Base-by-base conservation (phyloP, 2,329 filamentous ascomycete genomes). In the Fusarium pilosicola region DNA sequence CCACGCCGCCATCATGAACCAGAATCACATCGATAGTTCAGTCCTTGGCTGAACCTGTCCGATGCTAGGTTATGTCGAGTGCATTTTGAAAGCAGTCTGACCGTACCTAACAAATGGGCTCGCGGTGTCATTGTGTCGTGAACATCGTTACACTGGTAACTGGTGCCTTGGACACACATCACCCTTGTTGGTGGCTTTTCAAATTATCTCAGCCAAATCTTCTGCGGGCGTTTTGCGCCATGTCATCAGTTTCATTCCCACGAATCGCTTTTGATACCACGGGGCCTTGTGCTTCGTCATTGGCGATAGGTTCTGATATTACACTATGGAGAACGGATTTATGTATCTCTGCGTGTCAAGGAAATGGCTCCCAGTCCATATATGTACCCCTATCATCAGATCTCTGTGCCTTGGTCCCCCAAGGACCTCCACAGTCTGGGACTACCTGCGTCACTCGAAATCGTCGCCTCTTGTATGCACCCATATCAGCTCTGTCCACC, bases 121-220 rank as follows among this genome's bases (percentile, higher is more conserved):
- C 44, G 44, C 22, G 26, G 60, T 59, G 36, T 38, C 56, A 65
- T 69, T 60, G 59, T 41, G 41, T 49, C 45, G 60, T 65, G 34
- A 69, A 62, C 38, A 36, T 44, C 44, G 72, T 74, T 69, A 32
- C 46, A 60, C 55, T 69, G 39, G 41, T 60, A 54, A 56, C 42
- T 54, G 28, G 57, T 49, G 48, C 39, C n/a, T 57, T 48, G 36
- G 36, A 28, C 41, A 48, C 60, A 48, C 32, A 70, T 56, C 32
- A 24, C 63, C 56, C 44, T 32, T 38, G 38, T 42, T 62, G 14
- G 22, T 52, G 34, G 22, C 32, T 54, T 58, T 36, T 59, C 34
- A 28, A 39, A 45, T 42, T n/a, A 22, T 26, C 24, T 30, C 48
- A 51, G 30, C 36, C 45, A 44, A 42, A 28, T 22, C 41, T 26